Evolutionary conservation across 163 green algal genomes (phyloP).

Genomic region (Chloromonas sp.): DNA sequence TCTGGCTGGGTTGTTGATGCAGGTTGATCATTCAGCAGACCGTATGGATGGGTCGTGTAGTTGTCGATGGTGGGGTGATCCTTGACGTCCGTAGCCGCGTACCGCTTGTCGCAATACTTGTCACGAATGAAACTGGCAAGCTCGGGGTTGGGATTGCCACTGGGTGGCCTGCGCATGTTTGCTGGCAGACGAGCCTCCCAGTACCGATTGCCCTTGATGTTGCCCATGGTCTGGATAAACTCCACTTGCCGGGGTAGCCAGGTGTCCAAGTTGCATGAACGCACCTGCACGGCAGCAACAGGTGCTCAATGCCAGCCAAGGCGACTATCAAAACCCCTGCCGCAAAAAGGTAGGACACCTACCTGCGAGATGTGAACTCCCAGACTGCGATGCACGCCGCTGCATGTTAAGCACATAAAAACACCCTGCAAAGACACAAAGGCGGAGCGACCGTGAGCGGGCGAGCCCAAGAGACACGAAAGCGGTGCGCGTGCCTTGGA

Average conservation of each 20-base stretch:
- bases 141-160: slow-evolving; percentile 65
- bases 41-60: slow-evolving; percentile 65
- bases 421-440: slow-evolving; percentile 58
- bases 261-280: slow-evolving; percentile 94
- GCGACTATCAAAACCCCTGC: too few species aligned
- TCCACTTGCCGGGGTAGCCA: slow-evolving; percentile 95
- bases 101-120: slow-evolving; percentile 73
- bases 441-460: too few species aligned
- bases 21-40: not conserved
- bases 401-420: slow-evolving; percentile 96
- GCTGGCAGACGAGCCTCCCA: slow-evolving; percentile 85
- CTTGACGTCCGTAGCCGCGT: slow-evolving; percentile 35
- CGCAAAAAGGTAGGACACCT: too few species aligned
- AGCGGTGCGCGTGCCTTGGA: too few species aligned
- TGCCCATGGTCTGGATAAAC: slow-evolving; percentile 86
- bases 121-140: slow-evolving; percentile 81
- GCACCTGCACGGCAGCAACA: slow-evolving; percentile 59
- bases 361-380: slow-evolving; percentile 76
- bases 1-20: not conserved
- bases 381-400: slow-evolving; percentile 77
- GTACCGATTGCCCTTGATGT: slow-evolving; percentile 78
- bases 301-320: too few species aligned
- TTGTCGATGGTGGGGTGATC: slow-evolving; percentile 74
- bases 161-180: slow-evolving; percentile 68
- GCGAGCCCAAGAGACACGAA: too few species aligned